These are phyloP conservation scores for Eucalyptus pumila DNA, from an alignment of 345 rosid species.

Conservation along the genomic window DNA sequence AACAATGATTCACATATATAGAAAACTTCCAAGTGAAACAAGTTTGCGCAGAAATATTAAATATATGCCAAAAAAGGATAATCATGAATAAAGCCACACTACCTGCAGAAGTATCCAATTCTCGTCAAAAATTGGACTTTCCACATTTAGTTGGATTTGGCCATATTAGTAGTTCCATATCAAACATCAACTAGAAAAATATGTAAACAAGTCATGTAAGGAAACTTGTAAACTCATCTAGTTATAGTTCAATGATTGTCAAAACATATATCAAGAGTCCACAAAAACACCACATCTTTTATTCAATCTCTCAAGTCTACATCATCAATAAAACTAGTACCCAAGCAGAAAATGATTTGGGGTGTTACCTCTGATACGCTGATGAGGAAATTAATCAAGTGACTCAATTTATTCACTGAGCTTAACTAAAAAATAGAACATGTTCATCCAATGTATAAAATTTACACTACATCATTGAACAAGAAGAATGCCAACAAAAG, in stretches of 20 bases:
- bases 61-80: background rate
- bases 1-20: background rate
- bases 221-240: background rate
- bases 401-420: background rate
- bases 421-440: background rate
- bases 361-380: background rate
- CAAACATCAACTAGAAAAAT: fast-evolving
- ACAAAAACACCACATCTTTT: background rate
- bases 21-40: background rate
- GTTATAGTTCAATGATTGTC: background rate
- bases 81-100: background rate
- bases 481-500: background rate
- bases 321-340: background rate
- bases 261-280: background rate
- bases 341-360: background rate
- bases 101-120: background rate
- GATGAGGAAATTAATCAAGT: background rate
- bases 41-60: background rate
- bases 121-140: background rate
- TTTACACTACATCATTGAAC: background rate
- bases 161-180: background rate
- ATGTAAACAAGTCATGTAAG: background rate
- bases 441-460: background rate
- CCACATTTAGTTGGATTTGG: background rate
- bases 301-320: background rate